A percentile compares a stretch with the other conserved stretches of the same genome.
Conservation (phyloP, 805 yeast species). For the Monosporozyma aquatica region DNA sequence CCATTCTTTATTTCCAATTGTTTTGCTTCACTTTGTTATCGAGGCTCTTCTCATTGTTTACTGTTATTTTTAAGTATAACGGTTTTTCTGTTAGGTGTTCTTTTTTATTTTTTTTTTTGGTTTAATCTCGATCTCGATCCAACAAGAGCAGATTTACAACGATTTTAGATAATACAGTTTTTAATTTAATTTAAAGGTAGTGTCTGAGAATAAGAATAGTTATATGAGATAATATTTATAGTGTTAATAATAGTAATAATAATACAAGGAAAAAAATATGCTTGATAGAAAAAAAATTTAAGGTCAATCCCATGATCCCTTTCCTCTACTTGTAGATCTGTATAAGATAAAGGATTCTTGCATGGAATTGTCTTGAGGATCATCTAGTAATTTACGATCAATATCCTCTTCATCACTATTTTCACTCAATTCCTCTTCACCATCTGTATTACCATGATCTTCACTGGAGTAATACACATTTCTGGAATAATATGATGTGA, state of each 20-base stretch:
- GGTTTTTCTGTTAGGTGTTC: not conserved
- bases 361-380: slow-evolving; percentile 24
- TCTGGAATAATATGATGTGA: slow-evolving; percentile 1
- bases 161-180: slow-evolving; percentile 1
- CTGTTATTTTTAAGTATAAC: not conserved
- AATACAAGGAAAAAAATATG: not conserved
- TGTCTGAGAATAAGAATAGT: no score
- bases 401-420: slow-evolving; percentile 15
- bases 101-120: no score
- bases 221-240: no score
- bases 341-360: slow-evolving; percentile 26
- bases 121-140: no score
- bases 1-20: slow-evolving; percentile 11
- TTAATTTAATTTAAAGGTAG: not conserved
- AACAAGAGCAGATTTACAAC: no score
- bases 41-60: not conserved
- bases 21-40: no score
- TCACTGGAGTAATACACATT: not conserved
- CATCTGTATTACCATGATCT: not conserved
- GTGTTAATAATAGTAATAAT: no score
- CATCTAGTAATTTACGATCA: slow-evolving; percentile 14
- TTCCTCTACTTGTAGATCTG: slow-evolving; percentile 28
- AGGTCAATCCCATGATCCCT: slow-evolving; percentile 21
- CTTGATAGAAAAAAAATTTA: no score
- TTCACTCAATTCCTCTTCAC: slow-evolving; percentile 10